These are phyloP conservation scores for Alternaria infectoria DNA, from an alignment of 2,329 filamentous ascomycete species.

Conservation along the genomic window DNA sequence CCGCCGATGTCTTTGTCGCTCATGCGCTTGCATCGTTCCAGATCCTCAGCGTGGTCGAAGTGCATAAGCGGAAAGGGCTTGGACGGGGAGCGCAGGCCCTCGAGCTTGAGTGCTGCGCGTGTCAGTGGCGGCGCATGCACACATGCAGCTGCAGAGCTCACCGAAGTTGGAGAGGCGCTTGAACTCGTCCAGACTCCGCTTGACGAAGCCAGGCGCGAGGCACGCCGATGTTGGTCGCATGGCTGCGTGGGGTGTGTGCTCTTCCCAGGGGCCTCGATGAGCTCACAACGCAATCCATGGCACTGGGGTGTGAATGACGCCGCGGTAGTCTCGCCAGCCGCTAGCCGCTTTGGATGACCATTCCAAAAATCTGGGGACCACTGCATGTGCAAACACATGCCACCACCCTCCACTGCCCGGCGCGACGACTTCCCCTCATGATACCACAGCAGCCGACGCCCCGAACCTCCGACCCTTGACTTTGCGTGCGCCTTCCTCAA, in stretches of 20 bases:
- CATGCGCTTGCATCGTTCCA: conserved; percentile 72
- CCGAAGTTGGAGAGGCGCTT: conserved; percentile 62
- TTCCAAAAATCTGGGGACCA: conserved; percentile 24
- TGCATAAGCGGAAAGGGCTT: conserved; percentile 69
- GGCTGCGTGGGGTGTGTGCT: conserved; percentile 4
- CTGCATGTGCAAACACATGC: conserved; percentile 5
- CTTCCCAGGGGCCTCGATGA: conserved; percentile 1
- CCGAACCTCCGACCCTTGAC: not conserved
- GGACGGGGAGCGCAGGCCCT: conserved; percentile 70
- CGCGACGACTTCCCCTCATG: conserved; percentile 1
- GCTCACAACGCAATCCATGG: conserved; percentile 11
- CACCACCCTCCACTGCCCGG: conserved; percentile 2
- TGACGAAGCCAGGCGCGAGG: conserved; percentile 59
- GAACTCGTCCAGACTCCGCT: conserved; percentile 65
- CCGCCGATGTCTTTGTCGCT: conserved; percentile 87
- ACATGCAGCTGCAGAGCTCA: conserved; percentile 43
- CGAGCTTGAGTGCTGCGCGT: conserved; percentile 67
- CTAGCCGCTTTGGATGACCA: conserved; percentile 24
- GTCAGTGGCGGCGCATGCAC: conserved; percentile 36
- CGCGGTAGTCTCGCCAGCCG: conserved; percentile 19
- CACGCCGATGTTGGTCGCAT: conserved; percentile 49
- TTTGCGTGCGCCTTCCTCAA: conserved; percentile 5
- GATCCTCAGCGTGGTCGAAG: conserved; percentile 61
- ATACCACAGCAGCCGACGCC: not conserved
- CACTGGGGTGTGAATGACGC: conserved; percentile 15